Evolutionary conservation across 179 eudicot species (phyloP), one percentile per base, ranked within the genome.

Genomic region (Silene coronaria): DNA sequence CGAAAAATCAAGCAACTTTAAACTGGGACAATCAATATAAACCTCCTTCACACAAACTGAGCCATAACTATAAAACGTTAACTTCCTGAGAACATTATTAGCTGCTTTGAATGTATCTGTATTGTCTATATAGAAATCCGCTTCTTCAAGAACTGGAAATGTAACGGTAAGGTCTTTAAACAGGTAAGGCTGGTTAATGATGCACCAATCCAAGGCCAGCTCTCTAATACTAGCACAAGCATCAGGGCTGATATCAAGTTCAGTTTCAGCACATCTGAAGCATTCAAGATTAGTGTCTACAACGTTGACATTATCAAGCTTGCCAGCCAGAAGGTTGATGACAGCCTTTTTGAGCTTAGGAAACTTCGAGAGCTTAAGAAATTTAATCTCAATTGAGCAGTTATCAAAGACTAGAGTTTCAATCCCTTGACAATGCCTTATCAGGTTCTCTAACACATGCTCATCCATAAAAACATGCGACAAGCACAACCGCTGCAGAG

Each of bases 341-440:
- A 70, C 2, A 70, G 69, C 74, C 16, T 70, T 77, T 53, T 70
- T 77, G n/a, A 77, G 69, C 75, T 70, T 77, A n/a, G 61, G 70
- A 70, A 77, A 77, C 28, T 46, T 61, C 0, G 63, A 77, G 38
- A 77, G 80, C 70, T 45, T 1, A 3, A 70, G 62, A 42, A 36
- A 1, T 59, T 28, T 32, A 9, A 48, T 7, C 4, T 46, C 13
- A 19, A 77, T 1, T 16, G 16, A 0, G 63, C 74, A 76, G 16
- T 19, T 2, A 1, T 77, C 53, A 61, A 77, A 36, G 51, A 61
- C 55, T 61, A 77, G 74, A 0, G 23, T 2, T 45, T 77, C 63
- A 32, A 77, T 61, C 30, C 38, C 70, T 12, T 42, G 75, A 36
- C 80, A 71, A 62, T 30, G 62, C 27, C 34, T n/a, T 12, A 24